Evolutionary conservation across 2,329 filamentous ascomycete genomes (phyloP).

Genomic region (Cryphonectria radicalis): DNA sequence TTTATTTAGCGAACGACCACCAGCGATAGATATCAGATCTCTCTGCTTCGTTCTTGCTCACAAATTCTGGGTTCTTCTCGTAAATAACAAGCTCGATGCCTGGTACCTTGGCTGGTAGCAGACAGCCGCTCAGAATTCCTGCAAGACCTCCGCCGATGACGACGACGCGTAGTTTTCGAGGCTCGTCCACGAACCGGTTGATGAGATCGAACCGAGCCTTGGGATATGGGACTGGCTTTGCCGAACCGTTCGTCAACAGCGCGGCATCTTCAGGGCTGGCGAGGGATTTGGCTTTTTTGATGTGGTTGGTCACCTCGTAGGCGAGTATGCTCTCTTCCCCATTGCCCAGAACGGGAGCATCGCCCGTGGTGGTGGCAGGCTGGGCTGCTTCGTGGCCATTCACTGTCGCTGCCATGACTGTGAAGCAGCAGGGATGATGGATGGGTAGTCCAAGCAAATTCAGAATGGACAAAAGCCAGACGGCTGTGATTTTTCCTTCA

Average conservation of each 20-base stretch:
- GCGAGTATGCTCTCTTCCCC: background rate
- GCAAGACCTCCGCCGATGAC: slow-evolving; percentile 68
- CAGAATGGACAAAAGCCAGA: background rate
- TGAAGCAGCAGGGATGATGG: background rate
- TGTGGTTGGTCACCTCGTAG: slow-evolving; percentile 4
- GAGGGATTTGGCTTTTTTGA: background rate
- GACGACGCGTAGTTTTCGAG: slow-evolving; percentile 55
- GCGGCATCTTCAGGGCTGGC: background rate
- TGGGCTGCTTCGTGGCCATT: background rate
- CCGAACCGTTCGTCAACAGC: background rate
- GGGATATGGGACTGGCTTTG: slow-evolving; percentile 24
- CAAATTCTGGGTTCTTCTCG: slow-evolving; percentile 70
- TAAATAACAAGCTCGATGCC: slow-evolving; percentile 67
- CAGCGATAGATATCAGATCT: too few relatives aligned
- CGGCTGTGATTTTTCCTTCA: background rate
- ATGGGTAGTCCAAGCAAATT: background rate
- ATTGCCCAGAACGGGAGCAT: slow-evolving; percentile 2
- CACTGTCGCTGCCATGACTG: background rate
- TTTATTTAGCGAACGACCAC: slow-evolving; percentile 14
- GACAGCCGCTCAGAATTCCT: slow-evolving; percentile 66
- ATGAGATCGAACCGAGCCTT: slow-evolving; percentile 37
- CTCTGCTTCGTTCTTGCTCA: slow-evolving; percentile 44
- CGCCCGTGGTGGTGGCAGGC: background rate
- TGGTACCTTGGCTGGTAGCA: slow-evolving; percentile 72
- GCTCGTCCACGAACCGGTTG: slow-evolving; percentile 50